Evolutionary conservation across 1,284 basidiomycete species (phyloP).

Genomic region (Spongiforma sp.): DNA sequence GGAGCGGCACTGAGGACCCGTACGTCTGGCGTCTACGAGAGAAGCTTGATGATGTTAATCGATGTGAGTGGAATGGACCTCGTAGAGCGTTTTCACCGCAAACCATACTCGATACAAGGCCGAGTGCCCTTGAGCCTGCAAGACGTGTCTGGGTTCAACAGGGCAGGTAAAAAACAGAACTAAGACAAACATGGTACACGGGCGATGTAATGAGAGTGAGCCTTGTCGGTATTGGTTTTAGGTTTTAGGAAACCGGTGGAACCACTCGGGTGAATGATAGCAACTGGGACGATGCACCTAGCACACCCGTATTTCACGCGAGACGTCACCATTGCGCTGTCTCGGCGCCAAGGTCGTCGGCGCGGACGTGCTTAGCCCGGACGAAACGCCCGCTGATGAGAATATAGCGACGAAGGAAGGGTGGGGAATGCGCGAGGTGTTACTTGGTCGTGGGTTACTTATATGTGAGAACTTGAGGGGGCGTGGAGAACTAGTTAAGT

Average conservation of each 20-base stretch:
- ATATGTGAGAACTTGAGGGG: slow-evolving; percentile 73
- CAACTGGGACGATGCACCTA: slow-evolving; percentile 53
- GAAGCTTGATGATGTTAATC: slow-evolving; percentile 47
- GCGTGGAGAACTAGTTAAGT: slow-evolving; percentile 42
- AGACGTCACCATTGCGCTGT: slow-evolving; percentile 54
- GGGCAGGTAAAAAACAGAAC: background rate
- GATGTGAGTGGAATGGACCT: slow-evolving; percentile 55
- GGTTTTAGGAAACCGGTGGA: slow-evolving; percentile 55
- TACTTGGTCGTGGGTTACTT: slow-evolving; percentile 61
- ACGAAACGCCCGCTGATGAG: slow-evolving; percentile 52
- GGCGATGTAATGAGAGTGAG: slow-evolving; percentile 47
- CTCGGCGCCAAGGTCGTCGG: slow-evolving; percentile 61
- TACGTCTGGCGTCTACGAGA: slow-evolving; percentile 24
- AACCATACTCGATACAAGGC: slow-evolving; percentile 44
- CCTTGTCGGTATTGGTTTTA: slow-evolving; percentile 46
- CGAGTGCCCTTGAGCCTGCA: slow-evolving; percentile 23
- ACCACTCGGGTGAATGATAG: slow-evolving; percentile 67
- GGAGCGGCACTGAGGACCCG: slow-evolving; percentile 26
- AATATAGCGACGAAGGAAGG: slow-evolving; percentile 13
- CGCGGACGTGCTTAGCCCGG: slow-evolving; percentile 67
- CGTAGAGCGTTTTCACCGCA: slow-evolving; percentile 48
- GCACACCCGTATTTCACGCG: slow-evolving; percentile 66
- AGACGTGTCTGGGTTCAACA: background rate
- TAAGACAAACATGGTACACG: slow-evolving; percentile 47
- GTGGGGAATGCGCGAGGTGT: slow-evolving; percentile 54